Evolutionary conservation across 495 filamentous ascomycete genomes (phyloP), one percentile per base, ranked within the genome.

Genomic region (Hyaloscypha finlandica): DNA sequence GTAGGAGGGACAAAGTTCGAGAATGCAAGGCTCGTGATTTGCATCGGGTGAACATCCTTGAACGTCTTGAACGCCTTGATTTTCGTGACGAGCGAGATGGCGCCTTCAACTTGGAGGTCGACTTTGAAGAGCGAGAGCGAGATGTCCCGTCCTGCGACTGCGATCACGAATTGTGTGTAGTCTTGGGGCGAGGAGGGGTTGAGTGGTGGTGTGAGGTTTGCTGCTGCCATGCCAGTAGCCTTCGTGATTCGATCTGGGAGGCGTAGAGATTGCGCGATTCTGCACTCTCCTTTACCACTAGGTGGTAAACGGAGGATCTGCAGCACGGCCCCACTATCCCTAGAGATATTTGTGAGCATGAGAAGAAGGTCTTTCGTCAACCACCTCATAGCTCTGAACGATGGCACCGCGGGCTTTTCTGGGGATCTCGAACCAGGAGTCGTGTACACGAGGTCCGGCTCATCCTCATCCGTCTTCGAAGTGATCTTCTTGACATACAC

Each of bases 11-110:
- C 77, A 75, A 92, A 91, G 32, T 83, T 82, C 6, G 94, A 94
- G 75, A 97, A 94, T 64, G 84, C 81, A 58, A 97, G 81, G 68
- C 89, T 90, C 5, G 94, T 97, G 75, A 97, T 96, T 67, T 92
- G 89, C 56, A 90, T 85, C 1, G 90, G 86, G 75, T 97, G 95
- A 19, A 93, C 93, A 25, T 88, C 80, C 62, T 84, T 85, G 63
- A 95, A 78, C 35, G 85, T 87, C 16, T 84, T 81, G 75, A 92
- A 89, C 0, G 81, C 77, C 62, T 79, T 80, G 70, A 96, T 83
- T 37, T 84, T 80, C 42, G 80, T 65, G 51, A 89, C 76, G 45
- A 85, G 86, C 52, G 85, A 81, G 61, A 84, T 72, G 33, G 70
- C 74, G 48, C 68, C 74, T 31, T 79, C 70, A 39, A 75, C 69